phyloP scores from a whole-genome alignment of 2,329 filamentous ascomycete genomes.

The Lizonia empirigonia region DNA sequence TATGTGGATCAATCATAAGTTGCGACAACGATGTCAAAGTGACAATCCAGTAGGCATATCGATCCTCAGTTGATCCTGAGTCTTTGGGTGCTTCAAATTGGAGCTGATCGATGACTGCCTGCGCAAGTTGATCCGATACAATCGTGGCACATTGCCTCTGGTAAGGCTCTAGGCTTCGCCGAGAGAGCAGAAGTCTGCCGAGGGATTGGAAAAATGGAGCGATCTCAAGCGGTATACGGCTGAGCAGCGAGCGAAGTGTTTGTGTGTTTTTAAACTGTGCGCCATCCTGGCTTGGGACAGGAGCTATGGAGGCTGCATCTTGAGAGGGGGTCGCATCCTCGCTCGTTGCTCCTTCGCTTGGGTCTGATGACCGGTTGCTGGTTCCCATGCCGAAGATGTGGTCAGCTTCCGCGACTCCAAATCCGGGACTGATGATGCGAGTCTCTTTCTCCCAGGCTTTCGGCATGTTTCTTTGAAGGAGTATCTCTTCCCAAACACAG shows the following conservation, averaged over 20 bases:
- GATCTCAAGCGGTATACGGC: constrained; percentile 78
- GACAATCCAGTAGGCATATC: constrained; percentile 79
- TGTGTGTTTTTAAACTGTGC: constrained; percentile 75
- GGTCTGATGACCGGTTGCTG: constrained; percentile 25
- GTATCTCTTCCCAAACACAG: constrained; percentile 83
- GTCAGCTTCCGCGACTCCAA: constrained; percentile 49
- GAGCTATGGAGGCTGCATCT: constrained; percentile 8
- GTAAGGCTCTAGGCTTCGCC: constrained; percentile 71
- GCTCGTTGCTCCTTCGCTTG: constrained; percentile 22
- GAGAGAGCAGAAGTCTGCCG: constrained; percentile 78
- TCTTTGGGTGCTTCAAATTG: constrained; percentile 55
- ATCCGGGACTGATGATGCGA: constrained; percentile 49
- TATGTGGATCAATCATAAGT: constrained; percentile 72
- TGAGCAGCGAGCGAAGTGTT: constrained; percentile 75
- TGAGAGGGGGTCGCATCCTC: constrained; percentile 21
- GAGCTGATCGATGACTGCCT: constrained; percentile 72
- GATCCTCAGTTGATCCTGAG: constrained; percentile 62
- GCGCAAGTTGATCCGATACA: constrained; percentile 72
- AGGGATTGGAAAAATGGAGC: constrained; percentile 84
- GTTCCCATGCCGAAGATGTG: constrained; percentile 46
- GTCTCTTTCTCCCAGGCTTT: constrained; percentile 64
- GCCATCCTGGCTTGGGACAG: constrained; percentile 35
- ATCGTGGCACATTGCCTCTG: constrained; percentile 65
- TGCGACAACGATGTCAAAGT: constrained; percentile 79
- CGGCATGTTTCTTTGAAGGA: constrained; percentile 75